Evolutionary conservation across 1,284 basidiomycete genomes (phyloP).

Genomic region (Pseudozyma flocculosa): DNA sequence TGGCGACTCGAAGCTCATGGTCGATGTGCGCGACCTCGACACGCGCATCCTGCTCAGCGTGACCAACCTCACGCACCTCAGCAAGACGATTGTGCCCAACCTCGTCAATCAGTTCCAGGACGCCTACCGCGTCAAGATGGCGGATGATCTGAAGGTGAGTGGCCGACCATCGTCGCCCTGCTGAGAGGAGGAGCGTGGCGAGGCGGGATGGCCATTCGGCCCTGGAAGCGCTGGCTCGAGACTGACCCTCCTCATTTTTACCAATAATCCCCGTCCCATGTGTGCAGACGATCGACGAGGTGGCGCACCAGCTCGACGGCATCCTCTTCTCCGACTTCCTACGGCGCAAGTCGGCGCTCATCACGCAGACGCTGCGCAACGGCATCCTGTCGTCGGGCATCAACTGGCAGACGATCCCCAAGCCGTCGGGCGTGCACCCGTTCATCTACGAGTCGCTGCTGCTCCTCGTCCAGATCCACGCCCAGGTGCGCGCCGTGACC

Average conservation of each 20-base stretch:
- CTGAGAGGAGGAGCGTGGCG: no score
- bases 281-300: slow-evolving; percentile 70
- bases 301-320: slow-evolving; percentile 79
- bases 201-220: no score
- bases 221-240: no score
- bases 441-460: slow-evolving; percentile 91
- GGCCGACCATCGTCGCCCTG: no score
- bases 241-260: no score
- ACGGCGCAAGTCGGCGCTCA: slow-evolving; percentile 70
- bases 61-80: slow-evolving; percentile 81
- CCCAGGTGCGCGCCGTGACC: slow-evolving; percentile 79
- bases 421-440: slow-evolving; percentile 80
- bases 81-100: slow-evolving; percentile 70
- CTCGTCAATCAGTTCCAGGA: slow-evolving; percentile 79
- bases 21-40: slow-evolving; percentile 62
- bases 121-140: slow-evolving; percentile 73
- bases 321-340: slow-evolving; percentile 84
- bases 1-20: slow-evolving; percentile 23
- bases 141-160: slow-evolving; percentile 68
- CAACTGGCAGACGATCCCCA: slow-evolving; percentile 87
- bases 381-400: slow-evolving; percentile 78
- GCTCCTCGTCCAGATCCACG: slow-evolving; percentile 85
- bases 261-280: no score
- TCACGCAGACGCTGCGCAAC: slow-evolving; percentile 71
- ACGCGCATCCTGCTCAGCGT: slow-evolving; percentile 83